phyloP scores from a whole-genome alignment of 2,329 filamentous ascomycete genomes.

The Alternaria postmessia region DNA sequence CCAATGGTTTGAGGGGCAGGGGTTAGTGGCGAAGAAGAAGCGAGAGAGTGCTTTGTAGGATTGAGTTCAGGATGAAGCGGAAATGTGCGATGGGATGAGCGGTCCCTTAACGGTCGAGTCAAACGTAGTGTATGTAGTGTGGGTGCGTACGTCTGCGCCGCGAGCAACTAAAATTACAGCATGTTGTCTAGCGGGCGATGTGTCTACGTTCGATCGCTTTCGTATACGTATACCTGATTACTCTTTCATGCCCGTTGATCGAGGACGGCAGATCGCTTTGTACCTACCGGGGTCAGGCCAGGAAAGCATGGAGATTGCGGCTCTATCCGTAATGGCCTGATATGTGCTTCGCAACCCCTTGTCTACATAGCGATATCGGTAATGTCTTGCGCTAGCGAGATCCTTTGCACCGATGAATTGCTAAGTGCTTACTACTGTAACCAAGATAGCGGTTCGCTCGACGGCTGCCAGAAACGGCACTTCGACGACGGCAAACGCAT shows the following conservation, averaged over 20 bases:
- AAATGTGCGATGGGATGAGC: neutral
- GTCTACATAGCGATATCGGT: constrained; percentile 8
- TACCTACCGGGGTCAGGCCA: neutral
- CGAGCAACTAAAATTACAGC: neutral
- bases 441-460: neutral
- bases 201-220: neutral
- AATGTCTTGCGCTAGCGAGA: constrained; percentile 2
- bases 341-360: constrained; percentile 2
- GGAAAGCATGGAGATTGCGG: constrained; percentile 12
- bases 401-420: neutral
- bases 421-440: neutral
- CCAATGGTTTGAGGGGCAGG: constrained; percentile 70
- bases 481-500: constrained; percentile 1
- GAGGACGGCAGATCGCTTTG: neutral
- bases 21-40: constrained; percentile 43
- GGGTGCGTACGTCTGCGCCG: neutral
- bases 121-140: neutral
- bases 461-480: constrained; percentile 1
- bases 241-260: neutral
- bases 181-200: neutral
- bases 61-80: neutral
- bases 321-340: constrained; percentile 17
- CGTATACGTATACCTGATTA: neutral
- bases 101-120: neutral
- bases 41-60: constrained; percentile 55